Evolutionary conservation across 2,329 filamentous ascomycete species (phyloP).

Genomic region (Dactylonectria estremocensis): DNA sequence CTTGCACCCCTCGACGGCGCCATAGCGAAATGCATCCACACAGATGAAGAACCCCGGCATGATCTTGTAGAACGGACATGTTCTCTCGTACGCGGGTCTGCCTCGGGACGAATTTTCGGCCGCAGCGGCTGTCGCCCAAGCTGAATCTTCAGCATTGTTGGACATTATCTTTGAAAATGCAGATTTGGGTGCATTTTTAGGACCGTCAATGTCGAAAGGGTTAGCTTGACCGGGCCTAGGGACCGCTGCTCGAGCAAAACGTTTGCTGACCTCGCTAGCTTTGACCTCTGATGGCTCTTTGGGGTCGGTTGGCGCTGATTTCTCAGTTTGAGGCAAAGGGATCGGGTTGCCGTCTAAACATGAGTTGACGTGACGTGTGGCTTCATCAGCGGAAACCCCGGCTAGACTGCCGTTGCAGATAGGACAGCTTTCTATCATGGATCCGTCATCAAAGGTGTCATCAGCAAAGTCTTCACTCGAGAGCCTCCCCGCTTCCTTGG

Average conservation of each 20-base stretch:
- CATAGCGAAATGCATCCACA: slow-evolving; percentile 96
- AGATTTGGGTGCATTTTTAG: slow-evolving; percentile 65
- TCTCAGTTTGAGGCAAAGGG: slow-evolving; percentile 61
- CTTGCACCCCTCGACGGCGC: slow-evolving; percentile 90
- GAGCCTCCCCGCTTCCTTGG: slow-evolving; percentile 66
- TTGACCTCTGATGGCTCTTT: slow-evolving; percentile 51
- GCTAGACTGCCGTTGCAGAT: slow-evolving; percentile 80
- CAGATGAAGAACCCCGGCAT: slow-evolving; percentile 93
- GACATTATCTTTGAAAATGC: slow-evolving; percentile 97
- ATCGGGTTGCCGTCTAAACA: slow-evolving; percentile 89
- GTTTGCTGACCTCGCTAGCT: slow-evolving; percentile 63
- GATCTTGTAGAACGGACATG: slow-evolving; percentile 99
- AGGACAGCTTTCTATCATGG: slow-evolving; percentile 72
- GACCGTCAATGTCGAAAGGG: slow-evolving; percentile 74
- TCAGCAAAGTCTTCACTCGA: slow-evolving; percentile 55
- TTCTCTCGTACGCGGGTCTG: slow-evolving; percentile 88
- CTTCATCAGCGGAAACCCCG: slow-evolving; percentile 75
- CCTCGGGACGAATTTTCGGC: slow-evolving; percentile 84
- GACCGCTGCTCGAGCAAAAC: slow-evolving; percentile 77
- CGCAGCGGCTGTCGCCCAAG: slow-evolving; percentile 90
- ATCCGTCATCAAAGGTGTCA: slow-evolving; percentile 51
- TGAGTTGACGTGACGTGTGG: slow-evolving; percentile 89
- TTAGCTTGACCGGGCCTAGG: slow-evolving; percentile 86
- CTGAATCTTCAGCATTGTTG: slow-evolving; percentile 88
- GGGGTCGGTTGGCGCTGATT: slow-evolving; percentile 21